These are phyloP conservation scores for Suillus discolor DNA, from an alignment of 768 basidiomycete species.

Conservation along the genomic window DNA sequence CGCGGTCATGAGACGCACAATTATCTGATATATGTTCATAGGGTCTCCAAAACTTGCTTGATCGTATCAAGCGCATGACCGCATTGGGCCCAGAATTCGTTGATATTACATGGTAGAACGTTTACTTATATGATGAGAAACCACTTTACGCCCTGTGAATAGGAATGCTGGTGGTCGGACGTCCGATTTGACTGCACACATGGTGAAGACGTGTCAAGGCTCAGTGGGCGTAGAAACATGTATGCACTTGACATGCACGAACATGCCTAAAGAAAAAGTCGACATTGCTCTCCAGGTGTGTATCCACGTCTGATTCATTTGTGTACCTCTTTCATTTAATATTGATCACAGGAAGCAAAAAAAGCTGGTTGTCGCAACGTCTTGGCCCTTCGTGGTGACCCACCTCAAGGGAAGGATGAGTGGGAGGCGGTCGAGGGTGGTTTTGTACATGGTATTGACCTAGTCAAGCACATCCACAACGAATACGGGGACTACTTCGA, in stretches of 20 bases:
- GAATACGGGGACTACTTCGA: constrained; percentile 93
- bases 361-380: constrained; percentile 88
- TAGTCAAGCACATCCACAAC: constrained; percentile 84
- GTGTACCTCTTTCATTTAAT: constrained; percentile 8
- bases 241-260: constrained; percentile 99
- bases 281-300: constrained; percentile 86
- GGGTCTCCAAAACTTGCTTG: constrained; percentile 86
- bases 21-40: constrained; percentile 9
- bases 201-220: constrained; percentile 93
- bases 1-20: not conserved
- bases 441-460: constrained; percentile 89
- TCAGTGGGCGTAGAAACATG: constrained; percentile 95
- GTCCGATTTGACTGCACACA: constrained; percentile 89
- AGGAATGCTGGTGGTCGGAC: constrained; percentile 98
- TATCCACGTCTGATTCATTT: constrained; percentile 16
- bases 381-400: constrained; percentile 91
- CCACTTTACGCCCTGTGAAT: constrained; percentile 12
- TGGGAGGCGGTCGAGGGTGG: constrained; percentile 94
- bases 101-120: constrained; percentile 88
- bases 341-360: constrained; percentile 75
- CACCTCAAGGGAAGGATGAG: constrained; percentile 82
- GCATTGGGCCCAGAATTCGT: constrained; percentile 95
- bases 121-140: constrained; percentile 8
- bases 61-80: constrained; percentile 99
- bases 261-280: constrained; percentile 96